phyloP scores from a whole-genome alignment of 2,329 filamentous ascomycete species.

The Ceratocystis cacaofunesta region DNA sequence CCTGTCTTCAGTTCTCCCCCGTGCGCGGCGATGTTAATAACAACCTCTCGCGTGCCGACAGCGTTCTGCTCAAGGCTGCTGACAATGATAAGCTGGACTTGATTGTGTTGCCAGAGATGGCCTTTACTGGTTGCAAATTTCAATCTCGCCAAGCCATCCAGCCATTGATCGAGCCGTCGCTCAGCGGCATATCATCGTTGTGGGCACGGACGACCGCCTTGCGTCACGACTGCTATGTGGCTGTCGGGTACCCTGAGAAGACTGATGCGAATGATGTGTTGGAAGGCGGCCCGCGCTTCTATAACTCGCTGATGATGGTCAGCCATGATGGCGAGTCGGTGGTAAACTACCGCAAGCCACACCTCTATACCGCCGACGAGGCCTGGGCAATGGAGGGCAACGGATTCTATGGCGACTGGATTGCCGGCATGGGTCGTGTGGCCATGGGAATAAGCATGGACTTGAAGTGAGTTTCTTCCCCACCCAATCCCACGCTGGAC shows the following conservation, averaged over 20 bases:
- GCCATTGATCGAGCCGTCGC: slow-evolving; percentile 52
- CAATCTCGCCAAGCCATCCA: slow-evolving; percentile 50
- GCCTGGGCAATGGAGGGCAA: slow-evolving; percentile 41
- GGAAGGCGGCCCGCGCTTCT: slow-evolving; percentile 39
- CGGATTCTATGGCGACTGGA: slow-evolving; percentile 34
- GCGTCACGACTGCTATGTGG: slow-evolving; percentile 51
- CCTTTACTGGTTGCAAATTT: slow-evolving; percentile 71
- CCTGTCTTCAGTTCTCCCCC: slow-evolving; percentile 57
- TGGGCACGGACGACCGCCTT: slow-evolving; percentile 57
- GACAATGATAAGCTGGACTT: slow-evolving; percentile 34
- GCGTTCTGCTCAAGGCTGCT: slow-evolving; percentile 36
- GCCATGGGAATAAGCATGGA: slow-evolving; percentile 52
- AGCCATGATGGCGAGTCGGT: slow-evolving; percentile 44
- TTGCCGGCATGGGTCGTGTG: slow-evolving; percentile 36
- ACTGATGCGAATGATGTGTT: slow-evolving; percentile 36
- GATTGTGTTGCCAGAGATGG: slow-evolving; percentile 60
- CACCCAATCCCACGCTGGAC: not conserved
- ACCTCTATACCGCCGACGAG: slow-evolving; percentile 42
- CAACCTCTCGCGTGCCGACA: slow-evolving; percentile 54
- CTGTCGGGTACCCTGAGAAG: slow-evolving; percentile 61
- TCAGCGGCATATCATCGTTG: slow-evolving; percentile 49
- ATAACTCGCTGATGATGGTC: slow-evolving; percentile 40
- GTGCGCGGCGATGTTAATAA: slow-evolving; percentile 54
- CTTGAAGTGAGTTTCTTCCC: slow-evolving; percentile 35
- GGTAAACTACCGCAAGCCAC: slow-evolving; percentile 45